phyloP scores from a whole-genome alignment of 2,329 filamentous ascomycete species.

The Colletotrichum camelliae region DNA sequence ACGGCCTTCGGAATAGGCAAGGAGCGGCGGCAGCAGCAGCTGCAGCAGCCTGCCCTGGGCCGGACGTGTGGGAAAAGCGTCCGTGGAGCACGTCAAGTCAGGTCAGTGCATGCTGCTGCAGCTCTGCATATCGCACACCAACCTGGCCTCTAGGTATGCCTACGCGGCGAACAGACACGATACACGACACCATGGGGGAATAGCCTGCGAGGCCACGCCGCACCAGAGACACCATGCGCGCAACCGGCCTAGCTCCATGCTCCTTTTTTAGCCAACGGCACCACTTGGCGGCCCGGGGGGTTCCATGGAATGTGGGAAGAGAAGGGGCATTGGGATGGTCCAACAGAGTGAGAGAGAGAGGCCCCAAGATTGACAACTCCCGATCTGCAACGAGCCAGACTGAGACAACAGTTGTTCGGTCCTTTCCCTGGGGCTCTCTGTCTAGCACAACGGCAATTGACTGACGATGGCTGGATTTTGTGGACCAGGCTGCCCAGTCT shows the following conservation, averaged over 20 bases:
- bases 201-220: slow-evolving; percentile 9
- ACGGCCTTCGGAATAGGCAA: not conserved
- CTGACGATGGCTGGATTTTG: not conserved
- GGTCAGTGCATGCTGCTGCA: slow-evolving; percentile 3
- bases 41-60: not conserved
- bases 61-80: not conserved
- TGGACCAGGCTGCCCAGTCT: not conserved
- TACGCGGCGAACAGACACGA: not conserved
- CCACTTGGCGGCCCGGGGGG: slow-evolving; percentile 12
- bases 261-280: not conserved
- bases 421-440: not conserved
- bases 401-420: slow-evolving; percentile 11
- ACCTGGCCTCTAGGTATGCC: too few relatives aligned
- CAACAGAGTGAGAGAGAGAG: not conserved
- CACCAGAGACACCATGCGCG: not conserved
- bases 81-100: slow-evolving; percentile 6
- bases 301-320: slow-evolving; percentile 14
- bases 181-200: not conserved
- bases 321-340: not conserved
- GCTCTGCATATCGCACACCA: not conserved
- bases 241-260: not conserved
- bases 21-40: not conserved
- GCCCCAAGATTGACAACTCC: not conserved
- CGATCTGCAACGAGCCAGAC: not conserved
- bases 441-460: not conserved